A percentile compares a stretch with the other conserved stretches of the same genome.
Evolutionary conservation across 192 early-diverging fungal species (phyloP).

Genomic region (Polychytrium aggregatum): DNA sequence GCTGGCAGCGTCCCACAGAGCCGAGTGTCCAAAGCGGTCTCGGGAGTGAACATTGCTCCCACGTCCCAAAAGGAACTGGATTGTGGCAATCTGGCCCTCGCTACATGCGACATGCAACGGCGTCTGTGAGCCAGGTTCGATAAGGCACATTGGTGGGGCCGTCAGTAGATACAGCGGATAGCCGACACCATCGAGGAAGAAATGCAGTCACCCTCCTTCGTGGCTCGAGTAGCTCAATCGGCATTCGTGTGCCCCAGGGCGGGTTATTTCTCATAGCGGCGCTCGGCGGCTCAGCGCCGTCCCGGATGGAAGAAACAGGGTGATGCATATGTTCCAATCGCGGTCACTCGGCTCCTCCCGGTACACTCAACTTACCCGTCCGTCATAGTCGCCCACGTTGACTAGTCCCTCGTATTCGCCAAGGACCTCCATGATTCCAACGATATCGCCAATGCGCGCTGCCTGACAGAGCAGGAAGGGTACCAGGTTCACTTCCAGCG

Average conservation of each 20-base stretch:
- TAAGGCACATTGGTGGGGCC: neutral
- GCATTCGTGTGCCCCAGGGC: too few species aligned
- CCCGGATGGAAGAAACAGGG: too few species aligned
- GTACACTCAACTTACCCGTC: constrained; percentile 14
- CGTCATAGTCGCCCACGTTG: constrained; percentile 72
- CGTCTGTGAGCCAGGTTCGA: constrained; percentile 28
- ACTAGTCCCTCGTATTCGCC: constrained; percentile 41
- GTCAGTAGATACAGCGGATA: neutral
- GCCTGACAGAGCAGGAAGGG: constrained; percentile 81
- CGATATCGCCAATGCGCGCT: constrained; percentile 72
- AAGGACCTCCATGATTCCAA: constrained; percentile 53
- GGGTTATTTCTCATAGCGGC: too few species aligned
- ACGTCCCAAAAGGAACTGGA: constrained; percentile 62
- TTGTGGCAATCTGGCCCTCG: constrained; percentile 59
- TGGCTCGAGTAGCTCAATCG: too few species aligned
- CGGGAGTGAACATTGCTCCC: constrained; percentile 87
- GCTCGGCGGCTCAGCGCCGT: too few species aligned
- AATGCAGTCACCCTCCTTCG: too few species aligned
- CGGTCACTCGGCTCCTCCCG: too few species aligned
- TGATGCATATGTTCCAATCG: too few species aligned
- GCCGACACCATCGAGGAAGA: too few species aligned
- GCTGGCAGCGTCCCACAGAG: constrained; percentile 71
- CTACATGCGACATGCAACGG: constrained; percentile 80
- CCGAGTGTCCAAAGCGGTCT: constrained; percentile 80
- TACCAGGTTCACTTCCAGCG: constrained; percentile 61